Base-by-base conservation (phyloP, 116 monocot species). In the Zostera marina region DNA sequence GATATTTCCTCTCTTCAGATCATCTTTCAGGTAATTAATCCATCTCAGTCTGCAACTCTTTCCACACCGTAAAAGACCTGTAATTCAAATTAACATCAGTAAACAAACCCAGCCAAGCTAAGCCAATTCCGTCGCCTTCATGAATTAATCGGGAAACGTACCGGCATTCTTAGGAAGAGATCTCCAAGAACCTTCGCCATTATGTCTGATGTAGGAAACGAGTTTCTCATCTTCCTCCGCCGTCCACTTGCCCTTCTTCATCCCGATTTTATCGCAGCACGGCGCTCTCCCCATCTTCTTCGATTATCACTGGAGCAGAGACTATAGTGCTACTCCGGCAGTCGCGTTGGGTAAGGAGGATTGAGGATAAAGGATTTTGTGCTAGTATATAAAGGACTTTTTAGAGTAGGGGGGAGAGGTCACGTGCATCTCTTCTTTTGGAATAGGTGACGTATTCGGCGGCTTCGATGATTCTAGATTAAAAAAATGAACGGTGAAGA, bases 1-100 rank as follows among this genome's bases (percentile, higher is more conserved):
- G 39, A 81, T 74, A 57, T 77, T 71, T 7, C 76, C 81, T 23
- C 77, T 74, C 68, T 81, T 81, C 9, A 81, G 46, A 32, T 73
- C 81, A 39, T 66, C 73, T 62, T 67, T 77, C 5, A 81, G 61
- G 58, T 81, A 81, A 53, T 81, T 81, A 44, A 77, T 73, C 81
- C 81, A 81, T 23, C 77, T 73, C 25, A 81, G 44, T 22, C 81
- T 77, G 54, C 81, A 81, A 45, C 81, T 77, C 71, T 81, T 77
- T 56, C 81, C 81, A 59, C 81, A 81, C 23, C 81, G 77, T 49
- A 81, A 41, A 42, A 81, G 40, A 26, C 81, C 81, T 81, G 22
- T 11, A 39, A n/a, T 15, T 38, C n/a, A n/a, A 56, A 16, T 0
- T 38, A 15, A 7, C 2, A 46, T 22, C 15, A 49, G 7, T 21